Base-by-base conservation (phyloP, 129 eudicot species). In the Saussurea involucrata region DNA sequence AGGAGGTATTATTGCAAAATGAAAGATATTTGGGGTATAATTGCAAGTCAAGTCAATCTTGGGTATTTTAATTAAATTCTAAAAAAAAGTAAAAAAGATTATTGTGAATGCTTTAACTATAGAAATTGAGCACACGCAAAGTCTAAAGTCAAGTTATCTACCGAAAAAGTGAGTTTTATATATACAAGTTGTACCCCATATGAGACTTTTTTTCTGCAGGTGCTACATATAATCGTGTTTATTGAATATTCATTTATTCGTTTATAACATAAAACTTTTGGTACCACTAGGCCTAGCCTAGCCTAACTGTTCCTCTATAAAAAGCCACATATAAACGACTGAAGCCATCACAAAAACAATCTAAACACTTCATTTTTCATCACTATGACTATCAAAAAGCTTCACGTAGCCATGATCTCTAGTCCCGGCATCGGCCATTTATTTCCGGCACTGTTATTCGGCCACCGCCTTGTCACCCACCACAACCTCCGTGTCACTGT, bases 341-440 rank as follows among this genome's bases (percentile, higher is more conserved):
- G 33, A 44, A 13, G 44, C 11, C 63, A 71, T 25, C 21, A 40
- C 31, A 21, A 40, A 4, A 22, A 4, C 24, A 15, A 21, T 22
- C 21, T n/a, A n/a, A 1, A 11, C 61, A 44, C 36, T 2, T 22
- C 1, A 17, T 53, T 53, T 2, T n/a, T 36, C 1, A 10, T 66
- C 66, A 31, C 34, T 5, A 85, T 84, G 87, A 74, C 63, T 17
- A 7, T 21, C 65, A 81, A 76, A 63, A 75, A 81, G n/a, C 91
- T 84, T 66, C 89, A 83, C 24, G 24, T 83, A 12, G 86, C 82
- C 5, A 29, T 88, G 0, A 49, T 88, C 40, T 32, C 89, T 7
- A 85, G 86, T 76, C 90, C 89, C 20, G 92, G 92, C 71, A 67
- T 76, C 25, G 92, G 92, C 71, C 92, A 88, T 63, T 68, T 83